Conservation (phyloP, 192 early-diverging fungal genomes). For the Entrophospora sp. region DNA sequence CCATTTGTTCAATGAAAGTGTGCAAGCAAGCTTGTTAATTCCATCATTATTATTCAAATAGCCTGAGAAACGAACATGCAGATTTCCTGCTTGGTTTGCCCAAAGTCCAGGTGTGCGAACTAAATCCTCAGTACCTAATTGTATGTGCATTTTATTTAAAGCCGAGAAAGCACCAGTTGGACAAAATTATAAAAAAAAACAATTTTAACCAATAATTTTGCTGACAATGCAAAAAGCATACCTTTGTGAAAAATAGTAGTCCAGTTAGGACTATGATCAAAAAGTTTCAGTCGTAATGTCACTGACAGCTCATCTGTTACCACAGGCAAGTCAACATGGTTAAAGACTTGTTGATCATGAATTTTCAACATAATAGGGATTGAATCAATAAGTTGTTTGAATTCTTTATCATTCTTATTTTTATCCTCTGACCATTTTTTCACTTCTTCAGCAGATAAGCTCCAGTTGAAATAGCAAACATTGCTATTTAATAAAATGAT, state of each 20-base stretch:
- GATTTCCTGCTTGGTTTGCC: not conserved
- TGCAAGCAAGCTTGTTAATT: not conserved
- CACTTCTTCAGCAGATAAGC: slow-evolving; percentile 10
- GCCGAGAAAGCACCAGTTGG: too few relatives aligned
- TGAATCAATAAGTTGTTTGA: too few relatives aligned
- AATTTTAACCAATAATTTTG: not conserved
- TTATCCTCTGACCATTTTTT: too few relatives aligned
- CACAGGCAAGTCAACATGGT: not conserved
- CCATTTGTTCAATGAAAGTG: slow-evolving; percentile 6
- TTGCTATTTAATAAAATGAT: slow-evolving; percentile 6
- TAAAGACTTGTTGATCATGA: not conserved
- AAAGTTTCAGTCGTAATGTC: slow-evolving; percentile 3
- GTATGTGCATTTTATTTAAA: not conserved
- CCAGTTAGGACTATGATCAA: not conserved
- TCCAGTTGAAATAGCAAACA: slow-evolving; percentile 19
- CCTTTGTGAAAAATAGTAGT: slow-evolving; percentile 16
- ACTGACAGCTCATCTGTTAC: not conserved
- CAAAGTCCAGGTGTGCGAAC: not conserved
- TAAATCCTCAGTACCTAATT: not conserved
- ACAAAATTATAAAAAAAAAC: too few relatives aligned
- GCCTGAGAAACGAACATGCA: not conserved
- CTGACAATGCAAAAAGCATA: not conserved
- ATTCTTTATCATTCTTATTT: too few relatives aligned
- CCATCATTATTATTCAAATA: not conserved
- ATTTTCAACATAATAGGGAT: not conserved